These are phyloP conservation scores for Blastobotrys mokoenaii DNA, from an alignment of 805 yeast genomes.

Conservation along the genomic window DNA sequence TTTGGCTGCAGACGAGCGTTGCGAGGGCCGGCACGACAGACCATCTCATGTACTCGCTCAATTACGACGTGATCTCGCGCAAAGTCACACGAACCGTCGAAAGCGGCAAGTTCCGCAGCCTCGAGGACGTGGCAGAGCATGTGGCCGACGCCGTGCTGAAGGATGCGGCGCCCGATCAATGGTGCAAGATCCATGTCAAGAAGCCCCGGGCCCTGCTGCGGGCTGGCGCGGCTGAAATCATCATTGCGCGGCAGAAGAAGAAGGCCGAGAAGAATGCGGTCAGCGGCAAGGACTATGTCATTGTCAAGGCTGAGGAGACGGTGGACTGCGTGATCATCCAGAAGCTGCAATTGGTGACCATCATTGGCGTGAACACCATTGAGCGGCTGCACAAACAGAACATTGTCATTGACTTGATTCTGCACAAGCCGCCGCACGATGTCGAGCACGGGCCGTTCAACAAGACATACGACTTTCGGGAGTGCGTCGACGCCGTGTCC, in stretches of 20 bases:
- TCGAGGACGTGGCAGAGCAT: constrained; percentile 37
- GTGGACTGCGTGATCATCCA: constrained; percentile 35
- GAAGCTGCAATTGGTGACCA: constrained; percentile 52
- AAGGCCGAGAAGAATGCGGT: constrained; percentile 9
- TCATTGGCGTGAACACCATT: constrained; percentile 91
- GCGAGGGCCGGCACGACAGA: constrained; percentile 69
- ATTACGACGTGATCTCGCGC: constrained; percentile 78
- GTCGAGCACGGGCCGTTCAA: constrained; percentile 10
- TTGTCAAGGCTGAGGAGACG: constrained; percentile 14
- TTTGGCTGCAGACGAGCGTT: constrained; percentile 58
- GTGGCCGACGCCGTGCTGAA: constrained; percentile 39
- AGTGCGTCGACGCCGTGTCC: constrained; percentile 41
- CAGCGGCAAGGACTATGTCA: constrained; percentile 8
- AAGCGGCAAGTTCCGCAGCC: constrained; percentile 30
- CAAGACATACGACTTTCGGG: constrained; percentile 31
- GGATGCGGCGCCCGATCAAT: constrained; percentile 39
- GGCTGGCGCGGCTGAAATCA: constrained; percentile 41
- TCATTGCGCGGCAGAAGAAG: constrained; percentile 29
- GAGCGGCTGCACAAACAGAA: constrained; percentile 79
- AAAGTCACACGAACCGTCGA: constrained; percentile 49
- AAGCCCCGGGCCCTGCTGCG: constrained; percentile 52
- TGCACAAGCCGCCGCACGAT: constrained; percentile 33
- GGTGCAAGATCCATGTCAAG: constrained; percentile 34
- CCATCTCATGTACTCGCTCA: constrained; percentile 72
- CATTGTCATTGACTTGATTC: constrained; percentile 47